Base-by-base conservation (phyloP, 2,329 filamentous ascomycete species). In the Aspergillus oerlinghausenensis region DNA sequence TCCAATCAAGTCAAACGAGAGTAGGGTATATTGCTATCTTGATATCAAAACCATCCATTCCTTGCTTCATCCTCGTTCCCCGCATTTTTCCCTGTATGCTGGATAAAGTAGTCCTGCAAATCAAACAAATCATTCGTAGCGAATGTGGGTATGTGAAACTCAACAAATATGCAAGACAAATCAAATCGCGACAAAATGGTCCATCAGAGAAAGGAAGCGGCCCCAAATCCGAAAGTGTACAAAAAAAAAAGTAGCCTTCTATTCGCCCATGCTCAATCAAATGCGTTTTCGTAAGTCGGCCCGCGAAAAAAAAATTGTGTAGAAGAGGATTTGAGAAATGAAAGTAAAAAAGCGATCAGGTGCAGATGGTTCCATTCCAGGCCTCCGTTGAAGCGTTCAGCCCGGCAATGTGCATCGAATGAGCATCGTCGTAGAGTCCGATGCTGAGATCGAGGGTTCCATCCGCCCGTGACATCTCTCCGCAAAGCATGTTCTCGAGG, bases 331-430 rank as follows among this genome's bases (percentile, higher is more conserved):
- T 32, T 11, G 29, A 32, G 32, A 35, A 35, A 11, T 11, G 35
- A 49, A 43, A 38, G 35, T 19, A 6, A 45, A 28, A 50, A 50
- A 21, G 23, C 29, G 42, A 49, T 57, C 54, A 60, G 7, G 58
- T 58, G 55, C 59, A 63, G 35, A 62, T 56, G 49, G 52, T 64
- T 70, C 67, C 75, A 45, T 67, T 72, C 74, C 73, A 75, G 55
- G 65, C 70, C 28, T 71, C 62, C 60, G 72, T 69, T n/a, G 70
- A 66, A 43, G 66, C 60, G 52, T 70, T 68, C 58, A 73, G 71
- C 49, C 68, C 70, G 49, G 67, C 67, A 56, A 72, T 59, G 45
- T 68, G 64, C 54, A 74, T 65, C 25, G 69, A 55, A 29, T 72
- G 66, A 49, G 70, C 60, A 51, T 72, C 70, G 50, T 70, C 59